phyloP scores from a whole-genome alignment of 768 basidiomycete genomes.

The Xerocomellus amylosporus region DNA sequence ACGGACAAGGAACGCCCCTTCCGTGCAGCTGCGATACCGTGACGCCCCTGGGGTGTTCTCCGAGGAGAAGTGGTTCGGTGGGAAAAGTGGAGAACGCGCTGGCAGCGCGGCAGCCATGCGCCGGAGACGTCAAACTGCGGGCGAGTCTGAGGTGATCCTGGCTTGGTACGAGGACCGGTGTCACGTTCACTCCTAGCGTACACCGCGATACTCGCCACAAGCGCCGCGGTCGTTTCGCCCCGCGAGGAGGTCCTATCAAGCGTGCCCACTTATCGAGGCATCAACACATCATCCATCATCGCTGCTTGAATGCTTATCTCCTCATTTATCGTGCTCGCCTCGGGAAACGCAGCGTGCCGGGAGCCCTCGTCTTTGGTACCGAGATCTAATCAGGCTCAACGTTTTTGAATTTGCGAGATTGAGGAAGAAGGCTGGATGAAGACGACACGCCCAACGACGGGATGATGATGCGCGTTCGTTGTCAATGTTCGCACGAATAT shows the following conservation, averaged over 20 bases:
- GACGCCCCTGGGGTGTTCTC: neutral
- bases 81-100: too few species aligned
- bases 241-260: neutral
- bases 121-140: neutral
- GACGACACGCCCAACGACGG: neutral
- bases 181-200: neutral
- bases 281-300: neutral
- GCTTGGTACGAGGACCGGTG: neutral
- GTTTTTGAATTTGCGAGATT: neutral
- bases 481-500: neutral
- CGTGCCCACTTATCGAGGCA: neutral
- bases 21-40: neutral
- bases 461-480: neutral
- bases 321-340: neutral
- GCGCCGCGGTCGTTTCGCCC: neutral
- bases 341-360: neutral
- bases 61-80: slow-evolving; percentile 9
- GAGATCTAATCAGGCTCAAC: neutral
- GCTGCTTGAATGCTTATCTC: neutral
- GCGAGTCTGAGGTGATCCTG: neutral
- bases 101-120: too few species aligned
- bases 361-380: too few species aligned
- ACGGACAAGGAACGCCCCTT: too few species aligned
- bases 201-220: neutral
- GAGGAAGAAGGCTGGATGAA: neutral